Evolutionary conservation across 345 rosid genomes (phyloP).

Genomic region (Carallia pectinifolia): DNA sequence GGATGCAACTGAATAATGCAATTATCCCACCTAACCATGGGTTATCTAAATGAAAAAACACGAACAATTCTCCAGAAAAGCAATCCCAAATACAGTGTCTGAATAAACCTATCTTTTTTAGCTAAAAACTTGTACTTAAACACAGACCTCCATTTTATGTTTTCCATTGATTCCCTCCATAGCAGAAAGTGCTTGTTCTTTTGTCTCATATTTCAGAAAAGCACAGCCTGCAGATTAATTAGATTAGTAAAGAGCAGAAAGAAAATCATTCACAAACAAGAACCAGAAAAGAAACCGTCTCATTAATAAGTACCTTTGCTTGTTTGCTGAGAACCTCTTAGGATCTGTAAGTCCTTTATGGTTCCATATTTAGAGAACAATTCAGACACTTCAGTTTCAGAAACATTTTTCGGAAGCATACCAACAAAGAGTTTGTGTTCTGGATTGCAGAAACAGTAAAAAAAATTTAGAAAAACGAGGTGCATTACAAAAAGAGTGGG

Average conservation of each 20-base stretch:
- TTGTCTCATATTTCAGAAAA: conserved; percentile 91
- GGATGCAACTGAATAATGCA: not conserved
- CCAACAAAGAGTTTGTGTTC: conserved; percentile 98
- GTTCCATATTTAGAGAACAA: conserved; percentile 75
- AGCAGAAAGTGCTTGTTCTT: conserved; percentile 91
- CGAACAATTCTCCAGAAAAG: conserved; percentile 7
- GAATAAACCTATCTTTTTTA: not conserved
- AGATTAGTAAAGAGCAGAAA: conserved; percentile 11
- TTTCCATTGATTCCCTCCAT: conserved; percentile 84
- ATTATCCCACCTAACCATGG: not conserved
- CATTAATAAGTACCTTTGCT: conserved; percentile 70
- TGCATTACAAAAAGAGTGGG: not conserved
- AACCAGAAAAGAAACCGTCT: conserved; percentile 6
- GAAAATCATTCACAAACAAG: conserved; percentile 13
- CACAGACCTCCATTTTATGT: conserved; percentile 94
- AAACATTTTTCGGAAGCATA: conserved; percentile 95
- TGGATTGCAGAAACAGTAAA: conserved; percentile 33
- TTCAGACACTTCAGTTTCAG: conserved; percentile 73
- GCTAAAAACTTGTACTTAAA: not conserved
- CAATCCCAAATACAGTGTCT: too few species aligned
- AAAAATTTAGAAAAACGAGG: not conserved
- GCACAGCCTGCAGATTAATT: conserved; percentile 71
- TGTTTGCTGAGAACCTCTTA: conserved; percentile 95
- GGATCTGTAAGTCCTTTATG: conserved; percentile 79
- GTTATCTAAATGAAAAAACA: conserved; percentile 5